phyloP scores from a whole-genome alignment of 345 rosid genomes.

The Excoecaria cochinchinensis region DNA sequence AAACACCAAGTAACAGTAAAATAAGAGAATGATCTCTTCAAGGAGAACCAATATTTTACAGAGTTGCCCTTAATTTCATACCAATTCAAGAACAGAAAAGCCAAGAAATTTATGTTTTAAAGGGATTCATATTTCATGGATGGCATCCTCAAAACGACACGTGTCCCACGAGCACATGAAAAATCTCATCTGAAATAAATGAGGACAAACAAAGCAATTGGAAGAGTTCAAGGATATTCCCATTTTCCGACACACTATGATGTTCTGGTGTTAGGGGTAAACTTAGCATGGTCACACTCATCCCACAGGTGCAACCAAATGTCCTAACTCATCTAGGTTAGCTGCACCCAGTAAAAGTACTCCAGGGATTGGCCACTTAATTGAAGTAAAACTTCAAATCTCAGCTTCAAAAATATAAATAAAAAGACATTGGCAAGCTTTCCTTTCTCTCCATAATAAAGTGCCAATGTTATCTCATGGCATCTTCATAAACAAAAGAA shows the following conservation, averaged over 20 bases:
- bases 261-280: neutral
- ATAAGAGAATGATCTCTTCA: neutral
- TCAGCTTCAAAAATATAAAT: neutral
- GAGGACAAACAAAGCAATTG: neutral
- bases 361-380: neutral
- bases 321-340: neutral
- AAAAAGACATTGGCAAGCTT: neutral
- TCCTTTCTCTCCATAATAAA: neutral
- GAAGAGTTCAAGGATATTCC: neutral
- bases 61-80: neutral
- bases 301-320: neutral
- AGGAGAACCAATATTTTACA: neutral
- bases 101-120: neutral
- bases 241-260: neutral
- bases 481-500: neutral
- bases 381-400: neutral
- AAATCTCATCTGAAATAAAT: neutral
- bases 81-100: neutral
- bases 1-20: neutral
- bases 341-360: neutral
- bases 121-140: neutral
- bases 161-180: constrained; percentile 1
- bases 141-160: neutral
- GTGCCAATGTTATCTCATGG: neutral
- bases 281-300: neutral